Base-by-base conservation (phyloP, 768 basidiomycete genomes). In the Boletus edulis region DNA sequence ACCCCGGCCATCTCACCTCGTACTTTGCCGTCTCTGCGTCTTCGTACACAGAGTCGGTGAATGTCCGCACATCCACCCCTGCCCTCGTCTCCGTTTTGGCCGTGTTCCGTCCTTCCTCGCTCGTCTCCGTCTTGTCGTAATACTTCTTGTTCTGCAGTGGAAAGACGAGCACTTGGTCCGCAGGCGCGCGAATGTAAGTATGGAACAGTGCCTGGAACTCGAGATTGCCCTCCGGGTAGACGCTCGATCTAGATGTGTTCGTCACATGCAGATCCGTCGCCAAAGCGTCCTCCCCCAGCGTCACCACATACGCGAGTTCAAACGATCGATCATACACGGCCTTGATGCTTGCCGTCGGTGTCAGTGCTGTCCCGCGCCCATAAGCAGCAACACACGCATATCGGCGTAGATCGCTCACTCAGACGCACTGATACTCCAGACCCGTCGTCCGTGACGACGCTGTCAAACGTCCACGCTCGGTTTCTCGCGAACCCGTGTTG, bases 401-500 rank as follows among this genome's bases (percentile, higher is more conserved):
- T 38, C 45, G 15, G 45, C 41, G 10, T 40, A 3, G 32, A 31
- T 22, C 5, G 74, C 87, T 58, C 69, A 95, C 94, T 78, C 52
- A 98, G 75, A 59, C 82, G 80, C 42, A 92, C 81, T n/a, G 87
- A 87, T 2, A 94, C 89, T 12, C 82, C 81, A 34, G 80, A 78
- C 3, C 80, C 81, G 50, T 86, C 82, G 62, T 93, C 89, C 77
- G 79, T 77, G 22, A 89, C 76, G 13, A 81, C 73, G 42, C 75
- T 70, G 56, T 84, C 81, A 66, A 85, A 86, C 14, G 73, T 72
- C 97, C 97, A 98, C 31, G 64, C 67, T 37, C 82, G 79, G 58
- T 77, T 92, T 40, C 97, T 77, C 6, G 92, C 96, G 67, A 96
- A 98, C 0, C 97, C 97, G 69, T 98, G 97, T 70, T 97, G 94